Conservation (phyloP, 148 eudicot species). For the Dianthus caryophyllus region DNA sequence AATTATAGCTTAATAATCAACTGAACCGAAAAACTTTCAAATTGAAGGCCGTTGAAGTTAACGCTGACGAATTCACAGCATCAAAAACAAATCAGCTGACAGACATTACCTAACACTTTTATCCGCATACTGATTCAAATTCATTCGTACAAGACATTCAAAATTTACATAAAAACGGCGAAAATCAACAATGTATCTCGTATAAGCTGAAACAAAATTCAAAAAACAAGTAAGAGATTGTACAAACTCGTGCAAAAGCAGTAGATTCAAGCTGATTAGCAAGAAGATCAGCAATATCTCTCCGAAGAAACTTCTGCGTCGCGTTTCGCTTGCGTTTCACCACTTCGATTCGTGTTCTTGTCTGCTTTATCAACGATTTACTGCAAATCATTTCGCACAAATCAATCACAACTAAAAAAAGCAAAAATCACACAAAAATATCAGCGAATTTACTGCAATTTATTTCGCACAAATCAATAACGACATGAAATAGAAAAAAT, state of each 20-base stretch:
- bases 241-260: conserved; percentile 57
- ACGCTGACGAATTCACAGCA: background rate
- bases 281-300: conserved; percentile 80
- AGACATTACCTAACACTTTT: background rate
- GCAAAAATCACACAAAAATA: too few species aligned
- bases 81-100: background rate
- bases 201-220: background rate
- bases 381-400: conserved; percentile 12
- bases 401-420: too few species aligned
- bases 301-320: conserved; percentile 76
- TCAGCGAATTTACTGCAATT: too few species aligned
- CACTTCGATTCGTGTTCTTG: conserved; percentile 65
- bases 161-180: background rate
- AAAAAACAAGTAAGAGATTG: background rate
- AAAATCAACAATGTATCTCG: background rate
- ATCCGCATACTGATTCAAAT: conserved; percentile 4
- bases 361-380: conserved; percentile 53
- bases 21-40: background rate
- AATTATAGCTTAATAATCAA: background rate
- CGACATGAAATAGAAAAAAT: background rate
- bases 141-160: background rate
- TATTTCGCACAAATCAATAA: background rate
- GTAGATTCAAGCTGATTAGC: conserved; percentile 67
- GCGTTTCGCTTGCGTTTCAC: conserved; percentile 64
- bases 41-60: too few species aligned